Conservation (phyloP, 306 rosid genomes). For the Inga laurina region DNA sequence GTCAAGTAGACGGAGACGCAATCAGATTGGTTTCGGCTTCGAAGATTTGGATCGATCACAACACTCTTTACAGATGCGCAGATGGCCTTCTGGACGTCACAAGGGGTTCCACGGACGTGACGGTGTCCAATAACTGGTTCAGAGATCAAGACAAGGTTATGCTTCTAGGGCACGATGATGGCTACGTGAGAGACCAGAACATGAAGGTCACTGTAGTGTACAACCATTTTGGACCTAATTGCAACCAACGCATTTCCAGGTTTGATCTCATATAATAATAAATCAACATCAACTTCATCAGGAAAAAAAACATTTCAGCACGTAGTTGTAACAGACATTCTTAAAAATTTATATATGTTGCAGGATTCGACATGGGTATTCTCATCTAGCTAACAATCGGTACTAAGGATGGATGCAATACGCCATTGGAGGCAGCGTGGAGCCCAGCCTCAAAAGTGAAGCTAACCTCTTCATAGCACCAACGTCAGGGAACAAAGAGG, state of each 20-base stretch:
- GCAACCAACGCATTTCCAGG: constrained; percentile 42
- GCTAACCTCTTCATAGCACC: constrained; percentile 51
- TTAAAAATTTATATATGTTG: background rate
- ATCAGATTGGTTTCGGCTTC: constrained; percentile 41
- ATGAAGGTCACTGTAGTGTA: constrained; percentile 34
- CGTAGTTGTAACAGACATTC: background rate
- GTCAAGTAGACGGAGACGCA: constrained; percentile 41
- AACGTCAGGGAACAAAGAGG: constrained; percentile 29
- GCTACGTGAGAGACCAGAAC: constrained; percentile 30
- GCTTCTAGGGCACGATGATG: constrained; percentile 42
- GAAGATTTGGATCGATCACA: constrained; percentile 43
- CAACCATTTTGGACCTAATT: constrained; percentile 43
- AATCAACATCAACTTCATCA: background rate
- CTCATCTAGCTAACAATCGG: constrained; percentile 42
- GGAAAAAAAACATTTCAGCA: background rate
- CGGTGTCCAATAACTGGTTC: constrained; percentile 41
- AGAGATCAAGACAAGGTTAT: constrained; percentile 39
- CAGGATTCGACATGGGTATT: constrained; percentile 40
- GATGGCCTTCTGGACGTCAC: constrained; percentile 43
- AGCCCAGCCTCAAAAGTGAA: constrained; percentile 43
- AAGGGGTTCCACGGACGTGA: constrained; percentile 32
- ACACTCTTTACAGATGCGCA: constrained; percentile 29
- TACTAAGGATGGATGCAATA: constrained; percentile 43
- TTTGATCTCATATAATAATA: background rate
- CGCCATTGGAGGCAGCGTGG: constrained; percentile 42